Base-by-base conservation (phyloP, 2,329 filamentous ascomycete species). In the Escovopsis sp. region DNA sequence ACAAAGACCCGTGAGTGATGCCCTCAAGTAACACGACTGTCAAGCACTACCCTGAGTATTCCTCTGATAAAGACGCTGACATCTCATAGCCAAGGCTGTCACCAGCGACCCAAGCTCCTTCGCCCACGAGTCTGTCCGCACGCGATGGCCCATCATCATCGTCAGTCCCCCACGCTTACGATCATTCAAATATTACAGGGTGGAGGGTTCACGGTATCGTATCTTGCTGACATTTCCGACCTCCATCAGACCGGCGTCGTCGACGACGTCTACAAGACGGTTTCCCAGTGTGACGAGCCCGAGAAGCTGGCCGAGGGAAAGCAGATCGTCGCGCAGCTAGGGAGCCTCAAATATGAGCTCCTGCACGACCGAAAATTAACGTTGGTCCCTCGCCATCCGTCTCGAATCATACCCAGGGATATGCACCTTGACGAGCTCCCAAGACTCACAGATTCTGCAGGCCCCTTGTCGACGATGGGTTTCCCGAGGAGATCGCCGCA, bases 81-180 rank as follows among this genome's bases (percentile, higher is more conserved):
- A 5, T 25, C 21, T 3, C 19, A 37, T 48, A 92, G 83, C 79
- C 32, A 76, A 74, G 41, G 92, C 79, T 55, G 69, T 67, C 47
- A 96, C 86, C 27, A 76, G 70, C 48, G 87, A 96, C 62, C 73
- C 72, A 49, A 81, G 69, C 29, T 94, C 86, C 33, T 96, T 96
- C 54, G 90, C 82, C 35, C 85, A 77, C 57, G 67, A 77, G 40
- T 94, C 90, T 8, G 88, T 84, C 25, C 71, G 79, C 50, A 79
- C 86, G 45, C 71, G 90, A 55, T 98, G 88, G 90, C 90, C 90
- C 13, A 68, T 94, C 38, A 98, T 98, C 52, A 62, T 98, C 48
- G 85, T 92, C 49, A 54, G 71, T 53, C 32, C 13, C 37, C 15
- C 1, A 13, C n/a, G 16, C 26, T 13, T n/a, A n/a, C n/a, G n/a